phyloP scores from a whole-genome alignment of 2,329 filamentous ascomycete species.

The Fusarium sp. region DNA sequence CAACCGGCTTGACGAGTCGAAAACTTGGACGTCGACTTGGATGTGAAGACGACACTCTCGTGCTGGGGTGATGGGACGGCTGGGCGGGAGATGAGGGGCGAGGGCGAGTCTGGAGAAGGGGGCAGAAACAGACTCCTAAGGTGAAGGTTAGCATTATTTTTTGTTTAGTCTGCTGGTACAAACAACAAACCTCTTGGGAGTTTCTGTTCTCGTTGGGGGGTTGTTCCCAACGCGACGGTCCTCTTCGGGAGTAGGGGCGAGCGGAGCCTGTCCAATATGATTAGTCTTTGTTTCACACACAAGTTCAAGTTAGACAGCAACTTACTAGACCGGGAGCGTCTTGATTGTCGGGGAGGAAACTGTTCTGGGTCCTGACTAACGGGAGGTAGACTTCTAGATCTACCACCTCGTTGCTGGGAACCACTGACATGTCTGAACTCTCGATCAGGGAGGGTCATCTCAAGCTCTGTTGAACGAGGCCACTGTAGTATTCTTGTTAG shows the following conservation, averaged over 20 bases:
- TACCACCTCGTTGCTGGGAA: not conserved
- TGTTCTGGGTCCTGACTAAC: not conserved
- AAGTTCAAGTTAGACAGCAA: not conserved
- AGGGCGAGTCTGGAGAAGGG: not conserved
- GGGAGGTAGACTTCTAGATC: slow-evolving; percentile 1
- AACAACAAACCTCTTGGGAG: not conserved
- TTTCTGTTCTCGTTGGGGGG: not conserved
- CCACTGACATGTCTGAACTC: not conserved
- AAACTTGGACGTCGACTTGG: slow-evolving; percentile 76
- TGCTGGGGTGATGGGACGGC: not conserved
- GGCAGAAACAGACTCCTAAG: not conserved
- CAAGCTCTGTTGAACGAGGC: not conserved
- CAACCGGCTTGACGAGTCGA: slow-evolving; percentile 53
- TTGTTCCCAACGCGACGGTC: not conserved
- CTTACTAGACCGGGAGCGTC: slow-evolving; percentile 10
- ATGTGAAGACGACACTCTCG: slow-evolving; percentile 54
- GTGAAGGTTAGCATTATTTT: not conserved
- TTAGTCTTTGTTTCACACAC: not conserved
- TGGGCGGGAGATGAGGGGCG: not conserved
- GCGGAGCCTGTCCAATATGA: not conserved
- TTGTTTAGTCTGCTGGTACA: not conserved
- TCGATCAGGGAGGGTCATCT: not conserved
- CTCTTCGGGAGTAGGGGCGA: slow-evolving; percentile 16
- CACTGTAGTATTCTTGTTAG: slow-evolving; percentile 4
- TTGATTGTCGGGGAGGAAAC: not conserved